A percentile compares a stretch with the other conserved stretches of the same genome.
These are phyloP conservation scores for Exophiala dermatitidis DNA, from an alignment of 2,329 filamentous ascomycete genomes.

Conservation along the genomic window DNA sequence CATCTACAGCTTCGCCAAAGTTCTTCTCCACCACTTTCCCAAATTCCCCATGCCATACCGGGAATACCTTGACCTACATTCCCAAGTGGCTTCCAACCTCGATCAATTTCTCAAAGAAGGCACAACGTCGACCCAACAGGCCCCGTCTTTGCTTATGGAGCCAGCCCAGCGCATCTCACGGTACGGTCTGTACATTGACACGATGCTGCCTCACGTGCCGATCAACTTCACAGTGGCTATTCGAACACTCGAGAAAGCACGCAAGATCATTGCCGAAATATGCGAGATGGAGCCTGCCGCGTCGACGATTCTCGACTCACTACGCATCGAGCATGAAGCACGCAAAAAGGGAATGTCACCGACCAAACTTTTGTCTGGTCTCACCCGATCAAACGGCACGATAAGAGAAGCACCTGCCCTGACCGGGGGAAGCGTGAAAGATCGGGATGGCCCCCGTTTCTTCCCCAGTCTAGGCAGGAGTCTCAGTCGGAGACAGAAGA, in stretches of 20 bases:
- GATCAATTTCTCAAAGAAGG: conserved; percentile 68
- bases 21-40: conserved; percentile 86
- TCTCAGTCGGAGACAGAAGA: conserved; percentile 22
- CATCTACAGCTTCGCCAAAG: conserved; percentile 66
- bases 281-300: conserved; percentile 78
- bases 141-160: conserved; percentile 89
- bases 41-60: conserved; percentile 86
- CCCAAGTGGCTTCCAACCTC: conserved; percentile 74
- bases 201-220: conserved; percentile 50
- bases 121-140: conserved; percentile 67
- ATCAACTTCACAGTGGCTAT: conserved; percentile 23
- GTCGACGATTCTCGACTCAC: conserved; percentile 33
- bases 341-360: conserved; percentile 21
- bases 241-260: conserved; percentile 70
- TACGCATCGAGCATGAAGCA: conserved; percentile 26
- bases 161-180: conserved; percentile 89
- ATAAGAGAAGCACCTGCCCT: conserved; percentile 25
- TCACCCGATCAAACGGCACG: conserved; percentile 23
- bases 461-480: conserved; percentile 24
- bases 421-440: conserved; percentile 16
- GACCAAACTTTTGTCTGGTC: conserved; percentile 25
- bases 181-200: conserved; percentile 94
- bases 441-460: conserved; percentile 22
- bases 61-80: conserved; percentile 85
- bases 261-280: conserved; percentile 92